Conservation (phyloP, 805 yeast genomes). For the Candida michaelii region DNA sequence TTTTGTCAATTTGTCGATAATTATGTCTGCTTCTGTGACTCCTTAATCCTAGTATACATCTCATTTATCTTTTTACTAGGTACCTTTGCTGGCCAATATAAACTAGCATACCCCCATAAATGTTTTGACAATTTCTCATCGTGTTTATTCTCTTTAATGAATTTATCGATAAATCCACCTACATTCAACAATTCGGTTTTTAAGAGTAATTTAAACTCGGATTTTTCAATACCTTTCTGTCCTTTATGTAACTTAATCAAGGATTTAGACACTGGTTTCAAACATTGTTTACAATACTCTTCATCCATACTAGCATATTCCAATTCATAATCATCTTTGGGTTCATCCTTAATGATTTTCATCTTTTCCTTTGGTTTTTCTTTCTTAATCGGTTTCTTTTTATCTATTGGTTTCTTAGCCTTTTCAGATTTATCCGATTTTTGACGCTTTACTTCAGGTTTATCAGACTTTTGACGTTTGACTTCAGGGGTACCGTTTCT, state of each 20-base stretch:
- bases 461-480: slow-evolving; percentile 5
- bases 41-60: slow-evolving; percentile 68
- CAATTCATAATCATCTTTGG: slow-evolving; percentile 29
- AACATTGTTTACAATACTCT: slow-evolving; percentile 54
- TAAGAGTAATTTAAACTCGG: slow-evolving; percentile 73
- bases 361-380: slow-evolving; percentile 8
- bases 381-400: neutral
- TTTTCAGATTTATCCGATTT: slow-evolving; percentile 11
- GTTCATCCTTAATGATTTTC: slow-evolving; percentile 17
- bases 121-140: slow-evolving; percentile 52
- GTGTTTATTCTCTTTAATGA: slow-evolving; percentile 13
- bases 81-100: slow-evolving; percentile 88
- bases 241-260: slow-evolving; percentile 69
- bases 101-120: slow-evolving; percentile 80
- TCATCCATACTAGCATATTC: slow-evolving; percentile 84
- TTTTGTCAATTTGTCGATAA: too few relatives aligned
- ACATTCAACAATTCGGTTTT: slow-evolving; percentile 67
- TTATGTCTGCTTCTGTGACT: slow-evolving; percentile 1
- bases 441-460: slow-evolving; percentile 8
- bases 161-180: slow-evolving; percentile 61
- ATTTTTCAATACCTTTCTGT: slow-evolving; percentile 67
- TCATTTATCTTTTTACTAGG: slow-evolving; percentile 67
- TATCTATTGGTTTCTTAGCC: slow-evolving; percentile 1
- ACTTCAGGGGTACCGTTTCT: slow-evolving; percentile 10
- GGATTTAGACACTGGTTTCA: slow-evolving; percentile 68